Evolutionary conservation across 2,329 filamentous ascomycete species (phyloP).

Genomic region (Ophiocordyceps camponoti-leonardi): DNA sequence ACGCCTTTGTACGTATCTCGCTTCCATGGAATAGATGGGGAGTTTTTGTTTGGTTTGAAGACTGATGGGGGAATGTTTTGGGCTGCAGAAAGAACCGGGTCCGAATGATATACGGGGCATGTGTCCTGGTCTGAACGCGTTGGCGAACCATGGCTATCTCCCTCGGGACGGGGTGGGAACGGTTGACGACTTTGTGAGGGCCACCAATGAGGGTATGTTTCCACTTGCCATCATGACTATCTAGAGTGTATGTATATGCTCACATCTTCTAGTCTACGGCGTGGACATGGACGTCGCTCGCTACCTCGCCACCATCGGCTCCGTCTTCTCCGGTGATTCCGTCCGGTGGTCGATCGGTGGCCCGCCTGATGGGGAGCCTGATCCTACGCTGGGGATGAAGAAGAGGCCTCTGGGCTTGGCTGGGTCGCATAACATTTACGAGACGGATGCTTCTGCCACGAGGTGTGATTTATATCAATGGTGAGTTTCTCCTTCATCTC

Average conservation of each 20-base stretch:
- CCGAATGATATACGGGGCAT: conserved; percentile 1
- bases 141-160: conserved; percentile 18
- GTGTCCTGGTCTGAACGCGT: conserved; percentile 15
- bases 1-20: not conserved
- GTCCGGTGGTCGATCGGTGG: conserved; percentile 3
- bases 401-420: not conserved
- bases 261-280: not conserved
- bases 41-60: no score
- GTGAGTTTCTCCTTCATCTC: not conserved
- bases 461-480: conserved; percentile 1
- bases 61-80: no score
- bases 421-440: not conserved
- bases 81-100: no score
- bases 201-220: not conserved
- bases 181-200: not conserved
- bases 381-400: not conserved
- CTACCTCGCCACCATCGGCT: not conserved
- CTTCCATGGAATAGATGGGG: no score
- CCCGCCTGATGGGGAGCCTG: not conserved
- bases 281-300: not conserved
- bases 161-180: conserved; percentile 11
- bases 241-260: no score
- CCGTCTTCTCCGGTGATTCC: conserved; percentile 2
- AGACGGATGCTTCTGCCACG: conserved; percentile 8
- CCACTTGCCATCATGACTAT: no score